These are phyloP conservation scores for Haplosporangium gracile DNA, from an alignment of 192 early-diverging fungal genomes.

Conservation along the genomic window DNA sequence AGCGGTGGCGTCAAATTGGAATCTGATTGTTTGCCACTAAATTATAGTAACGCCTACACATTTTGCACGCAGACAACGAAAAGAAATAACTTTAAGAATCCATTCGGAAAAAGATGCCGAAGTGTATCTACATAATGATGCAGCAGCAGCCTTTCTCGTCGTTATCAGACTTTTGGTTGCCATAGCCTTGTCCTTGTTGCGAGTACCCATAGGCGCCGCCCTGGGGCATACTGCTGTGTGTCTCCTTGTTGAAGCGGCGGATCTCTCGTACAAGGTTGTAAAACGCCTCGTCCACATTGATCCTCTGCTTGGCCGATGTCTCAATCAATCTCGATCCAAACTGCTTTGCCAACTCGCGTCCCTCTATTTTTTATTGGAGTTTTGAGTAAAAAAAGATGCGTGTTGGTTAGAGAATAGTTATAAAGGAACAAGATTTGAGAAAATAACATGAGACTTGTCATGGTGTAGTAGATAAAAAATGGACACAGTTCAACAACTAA, in stretches of 20 bases:
- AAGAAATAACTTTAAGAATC: background rate
- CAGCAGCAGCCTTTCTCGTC: slow-evolving; percentile 66
- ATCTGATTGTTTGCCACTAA: background rate
- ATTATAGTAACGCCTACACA: background rate
- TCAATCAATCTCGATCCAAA: slow-evolving; percentile 87
- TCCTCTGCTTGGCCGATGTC: slow-evolving; percentile 84
- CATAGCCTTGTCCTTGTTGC: slow-evolving; percentile 45
- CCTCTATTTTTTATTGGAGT: slow-evolving; percentile 64
- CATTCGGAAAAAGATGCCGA: background rate
- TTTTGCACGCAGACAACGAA: background rate
- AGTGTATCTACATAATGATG: slow-evolving; percentile 60
- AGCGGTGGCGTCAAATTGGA: background rate
- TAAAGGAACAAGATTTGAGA: no score
- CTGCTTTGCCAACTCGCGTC: slow-evolving; percentile 74
- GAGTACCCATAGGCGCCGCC: slow-evolving; percentile 22
- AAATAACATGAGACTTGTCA: no score
- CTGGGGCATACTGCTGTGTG: slow-evolving; percentile 24
- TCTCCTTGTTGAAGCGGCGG: slow-evolving; percentile 80
- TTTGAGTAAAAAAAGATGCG: no score
- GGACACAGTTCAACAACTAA: no score
- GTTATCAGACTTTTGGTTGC: slow-evolving; percentile 7
- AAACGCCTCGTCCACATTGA: slow-evolving; percentile 93
- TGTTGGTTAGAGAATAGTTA: no score
- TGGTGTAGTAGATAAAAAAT: no score
- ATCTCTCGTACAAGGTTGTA: slow-evolving; percentile 86